Conservation (phyloP, 805 yeast genomes). For the Barnettozyma californica region DNA sequence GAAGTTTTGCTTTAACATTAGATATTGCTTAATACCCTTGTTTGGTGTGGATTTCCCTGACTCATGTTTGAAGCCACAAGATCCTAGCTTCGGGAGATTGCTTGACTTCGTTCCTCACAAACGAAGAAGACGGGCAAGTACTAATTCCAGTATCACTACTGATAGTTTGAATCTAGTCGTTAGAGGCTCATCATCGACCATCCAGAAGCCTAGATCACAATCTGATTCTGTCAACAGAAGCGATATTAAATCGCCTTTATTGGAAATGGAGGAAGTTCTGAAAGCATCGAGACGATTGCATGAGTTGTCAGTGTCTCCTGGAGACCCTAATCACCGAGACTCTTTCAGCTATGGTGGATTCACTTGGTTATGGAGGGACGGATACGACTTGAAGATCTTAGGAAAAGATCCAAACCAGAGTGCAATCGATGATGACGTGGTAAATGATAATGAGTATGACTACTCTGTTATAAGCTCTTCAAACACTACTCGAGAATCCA, state of each 20-base stretch:
- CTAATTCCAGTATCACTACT: slow-evolving; percentile 1
- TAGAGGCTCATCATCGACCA: not conserved
- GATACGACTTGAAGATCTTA: slow-evolving; percentile 17
- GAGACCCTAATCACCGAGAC: not conserved
- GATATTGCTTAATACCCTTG: slow-evolving; percentile 71
- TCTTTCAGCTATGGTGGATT: slow-evolving; percentile 26
- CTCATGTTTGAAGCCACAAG: slow-evolving; percentile 26
- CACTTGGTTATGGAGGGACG: slow-evolving; percentile 24
- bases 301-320: slow-evolving; percentile 15
- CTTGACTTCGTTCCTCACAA: slow-evolving; percentile 11
- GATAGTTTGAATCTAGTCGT: not conserved
- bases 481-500: slow-evolving; percentile 1
- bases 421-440: slow-evolving; percentile 4
- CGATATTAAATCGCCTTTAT: slow-evolving; percentile 9
- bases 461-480: not conserved
- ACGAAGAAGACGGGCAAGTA: slow-evolving; percentile 11
- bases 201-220: slow-evolving; percentile 18
- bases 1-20: slow-evolving; percentile 70
- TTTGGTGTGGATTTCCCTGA: slow-evolving; percentile 63
- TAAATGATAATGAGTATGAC: not conserved
- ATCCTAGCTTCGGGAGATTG: slow-evolving; percentile 21
- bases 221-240: slow-evolving; percentile 14
- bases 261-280: slow-evolving; percentile 24
- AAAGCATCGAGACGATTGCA: slow-evolving; percentile 26
- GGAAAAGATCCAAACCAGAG: slow-evolving; percentile 13